Evolutionary conservation across 2,329 filamentous ascomycete species (phyloP).

Genomic region (Talaromyces sp.): DNA sequence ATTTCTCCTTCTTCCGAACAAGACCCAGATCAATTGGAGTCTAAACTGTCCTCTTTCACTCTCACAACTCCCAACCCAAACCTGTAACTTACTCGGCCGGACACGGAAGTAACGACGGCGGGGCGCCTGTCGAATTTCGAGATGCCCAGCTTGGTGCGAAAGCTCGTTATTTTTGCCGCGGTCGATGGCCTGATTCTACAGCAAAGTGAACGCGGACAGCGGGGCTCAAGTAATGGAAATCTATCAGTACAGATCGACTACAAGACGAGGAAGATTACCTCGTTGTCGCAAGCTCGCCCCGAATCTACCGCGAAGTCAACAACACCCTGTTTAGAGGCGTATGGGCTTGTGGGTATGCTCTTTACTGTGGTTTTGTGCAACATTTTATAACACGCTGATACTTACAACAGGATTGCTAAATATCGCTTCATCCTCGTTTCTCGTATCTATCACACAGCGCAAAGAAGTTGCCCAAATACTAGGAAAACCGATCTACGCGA

Average conservation of each 20-base stretch:
- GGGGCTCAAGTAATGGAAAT: not conserved
- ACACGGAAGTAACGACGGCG: not conserved
- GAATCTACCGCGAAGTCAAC: conserved; percentile 30
- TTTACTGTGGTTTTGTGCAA: not conserved
- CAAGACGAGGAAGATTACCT: conserved; percentile 53
- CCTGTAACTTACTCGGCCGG: not conserved
- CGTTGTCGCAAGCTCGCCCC: conserved; percentile 37
- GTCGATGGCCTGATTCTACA: conserved; percentile 81
- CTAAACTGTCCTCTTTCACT: not conserved
- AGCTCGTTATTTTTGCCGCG: conserved; percentile 74
- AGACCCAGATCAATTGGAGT: not conserved
- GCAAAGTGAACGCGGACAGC: conserved; percentile 53
- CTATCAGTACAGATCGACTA: conserved; percentile 70
- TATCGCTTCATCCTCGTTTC: conserved; percentile 74
- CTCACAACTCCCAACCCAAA: not conserved
- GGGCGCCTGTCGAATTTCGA: conserved; percentile 15
- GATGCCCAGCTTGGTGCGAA: conserved; percentile 77
- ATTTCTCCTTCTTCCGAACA: not conserved
- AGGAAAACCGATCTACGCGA: conserved; percentile 76
- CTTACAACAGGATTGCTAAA: conserved; percentile 68
- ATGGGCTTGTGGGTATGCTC: conserved; percentile 56
- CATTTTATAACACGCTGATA: not conserved
- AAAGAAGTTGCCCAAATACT: conserved; percentile 85
- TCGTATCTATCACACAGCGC: conserved; percentile 81
- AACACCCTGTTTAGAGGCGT: conserved; percentile 43